Base-by-base conservation (phyloP, 179 eudicot species). In the Monotropa hypopitys region DNA sequence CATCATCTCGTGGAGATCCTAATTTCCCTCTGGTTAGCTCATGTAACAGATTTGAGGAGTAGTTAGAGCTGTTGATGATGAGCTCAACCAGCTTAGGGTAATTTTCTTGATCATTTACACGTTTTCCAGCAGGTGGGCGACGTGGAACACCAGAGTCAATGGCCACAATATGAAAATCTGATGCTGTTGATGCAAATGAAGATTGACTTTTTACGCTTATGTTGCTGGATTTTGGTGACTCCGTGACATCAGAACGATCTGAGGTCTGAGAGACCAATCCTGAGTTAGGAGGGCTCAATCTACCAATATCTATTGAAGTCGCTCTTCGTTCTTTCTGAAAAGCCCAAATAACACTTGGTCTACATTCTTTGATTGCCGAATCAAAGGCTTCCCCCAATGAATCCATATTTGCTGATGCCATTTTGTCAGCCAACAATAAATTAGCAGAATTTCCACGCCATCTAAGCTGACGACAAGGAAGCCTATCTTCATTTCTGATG, bases 121-220 rank as follows among this genome's bases (percentile, higher is more conserved):
- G 99, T 82, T 91, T 93, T 7, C 92, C 91, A 76, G 91, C 97
- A 70, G 99, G 99, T 66, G 99, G 99, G 75, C 98, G 88, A 53
- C 99, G 94, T 82, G 99, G 98, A 74, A 96, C 97, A 80, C 94
- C 94, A 74, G 98, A 93, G 86, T 96, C 99, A 80, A 96, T 96
- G 77, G 97, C 98, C 78, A 93, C 92, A 57, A 96, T 86, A 77
- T 86, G 88, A 63, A 88, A 83, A 83, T 88, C 91, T 77, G 70
- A 63, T 54, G 62, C 40, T 33, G 77, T 66, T 61, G 89, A 65
- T 68, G 84, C 89, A 76, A 70, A 73, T 45, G 86, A 80, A 72
- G 76, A 77, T 67, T 85, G 87, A 87, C 90, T 88, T 71, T 62
- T 76, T 46, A 83, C 77, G 77, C 73, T 79, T 67, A 73, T 82